Evolutionary conservation across 1,284 basidiomycete species (phyloP).

Genomic region (Caloboletus inedulis): DNA sequence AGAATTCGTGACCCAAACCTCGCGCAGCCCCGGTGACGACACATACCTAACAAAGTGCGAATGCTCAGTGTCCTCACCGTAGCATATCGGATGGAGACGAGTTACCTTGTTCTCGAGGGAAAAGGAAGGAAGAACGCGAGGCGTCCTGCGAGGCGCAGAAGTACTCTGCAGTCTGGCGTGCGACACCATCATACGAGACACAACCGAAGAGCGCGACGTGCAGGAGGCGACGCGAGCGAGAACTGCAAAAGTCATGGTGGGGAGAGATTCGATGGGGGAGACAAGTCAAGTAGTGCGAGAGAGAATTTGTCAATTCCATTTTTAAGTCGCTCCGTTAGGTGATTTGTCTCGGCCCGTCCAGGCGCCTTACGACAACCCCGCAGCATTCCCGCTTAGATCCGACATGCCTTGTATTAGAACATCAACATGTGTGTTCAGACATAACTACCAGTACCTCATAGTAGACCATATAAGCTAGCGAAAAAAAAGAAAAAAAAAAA

Average conservation of each 20-base stretch:
- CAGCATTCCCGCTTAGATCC: slow-evolving; percentile 17
- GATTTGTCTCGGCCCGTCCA: slow-evolving; percentile 10
- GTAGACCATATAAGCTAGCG: slow-evolving; percentile 36
- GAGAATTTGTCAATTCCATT: slow-evolving; percentile 20
- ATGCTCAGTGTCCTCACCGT: background rate
- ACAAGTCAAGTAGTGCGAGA: slow-evolving; percentile 1
- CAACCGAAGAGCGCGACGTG: slow-evolving; percentile 17
- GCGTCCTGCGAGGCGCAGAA: slow-evolving; percentile 20
- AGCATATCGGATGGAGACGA: background rate
- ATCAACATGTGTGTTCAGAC: slow-evolving; percentile 21
- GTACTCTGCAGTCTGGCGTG: slow-evolving; percentile 28
- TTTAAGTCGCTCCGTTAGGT: slow-evolving; percentile 18
- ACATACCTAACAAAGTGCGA: slow-evolving; percentile 62
- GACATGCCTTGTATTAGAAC: slow-evolving; percentile 29
- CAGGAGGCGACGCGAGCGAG: slow-evolving; percentile 26
- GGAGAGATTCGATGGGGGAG: slow-evolving; percentile 13
- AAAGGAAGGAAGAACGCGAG: slow-evolving; percentile 53
- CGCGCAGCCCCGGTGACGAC: slow-evolving; percentile 93
- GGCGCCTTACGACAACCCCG: slow-evolving; percentile 10
- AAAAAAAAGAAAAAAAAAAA: too few relatives aligned
- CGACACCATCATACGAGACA: slow-evolving; percentile 12
- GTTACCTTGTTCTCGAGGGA: slow-evolving; percentile 67
- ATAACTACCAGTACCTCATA: slow-evolving; percentile 32
- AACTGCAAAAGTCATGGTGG: slow-evolving; percentile 26
- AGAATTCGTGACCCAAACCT: slow-evolving; percentile 87